Conservation (phyloP, 495 filamentous ascomycete genomes). For the Penicillium cosmopolitanum region DNA sequence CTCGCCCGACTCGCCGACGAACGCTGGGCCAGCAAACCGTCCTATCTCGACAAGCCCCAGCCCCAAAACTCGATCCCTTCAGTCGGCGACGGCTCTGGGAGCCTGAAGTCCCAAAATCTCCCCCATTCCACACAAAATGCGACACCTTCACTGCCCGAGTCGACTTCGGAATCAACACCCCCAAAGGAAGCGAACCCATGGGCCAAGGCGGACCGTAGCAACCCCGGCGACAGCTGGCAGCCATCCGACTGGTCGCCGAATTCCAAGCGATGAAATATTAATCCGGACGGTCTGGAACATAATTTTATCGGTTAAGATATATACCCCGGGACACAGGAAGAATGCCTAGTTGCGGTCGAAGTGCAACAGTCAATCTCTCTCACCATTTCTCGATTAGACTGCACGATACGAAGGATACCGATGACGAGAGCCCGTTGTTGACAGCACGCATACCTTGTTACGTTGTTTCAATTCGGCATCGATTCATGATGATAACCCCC, state of each 20-base stretch:
- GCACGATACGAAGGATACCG: too few species aligned
- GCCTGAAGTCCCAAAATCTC: neutral
- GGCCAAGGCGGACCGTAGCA: slow-evolving; percentile 47
- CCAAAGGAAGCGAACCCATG: slow-evolving; percentile 60
- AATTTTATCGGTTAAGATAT: too few species aligned
- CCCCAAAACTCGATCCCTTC: slow-evolving; percentile 47
- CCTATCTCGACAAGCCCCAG: slow-evolving; percentile 60
- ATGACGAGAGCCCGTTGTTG: too few species aligned
- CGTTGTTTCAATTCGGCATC: too few species aligned
- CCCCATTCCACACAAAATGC: neutral
- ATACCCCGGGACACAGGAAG: too few species aligned
- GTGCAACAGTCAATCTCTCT: too few species aligned
- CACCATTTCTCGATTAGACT: too few species aligned
- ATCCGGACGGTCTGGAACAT: too few species aligned
- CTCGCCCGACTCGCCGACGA: slow-evolving; percentile 81
- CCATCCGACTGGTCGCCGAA: slow-evolving; percentile 68
- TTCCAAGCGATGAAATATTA: slow-evolving; percentile 35
- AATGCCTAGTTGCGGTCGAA: too few species aligned
- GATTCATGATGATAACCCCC: too few species aligned
- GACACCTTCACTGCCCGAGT: slow-evolving; percentile 9
- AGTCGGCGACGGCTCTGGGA: slow-evolving; percentile 29
- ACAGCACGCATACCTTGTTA: too few species aligned
- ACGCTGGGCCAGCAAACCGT: slow-evolving; percentile 80
- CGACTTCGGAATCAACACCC: slow-evolving; percentile 21
- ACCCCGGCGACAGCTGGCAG: slow-evolving; percentile 76